Base-by-base conservation (phyloP, 495 filamentous ascomycete genomes). In the Astrothelium subdiscretum region DNA sequence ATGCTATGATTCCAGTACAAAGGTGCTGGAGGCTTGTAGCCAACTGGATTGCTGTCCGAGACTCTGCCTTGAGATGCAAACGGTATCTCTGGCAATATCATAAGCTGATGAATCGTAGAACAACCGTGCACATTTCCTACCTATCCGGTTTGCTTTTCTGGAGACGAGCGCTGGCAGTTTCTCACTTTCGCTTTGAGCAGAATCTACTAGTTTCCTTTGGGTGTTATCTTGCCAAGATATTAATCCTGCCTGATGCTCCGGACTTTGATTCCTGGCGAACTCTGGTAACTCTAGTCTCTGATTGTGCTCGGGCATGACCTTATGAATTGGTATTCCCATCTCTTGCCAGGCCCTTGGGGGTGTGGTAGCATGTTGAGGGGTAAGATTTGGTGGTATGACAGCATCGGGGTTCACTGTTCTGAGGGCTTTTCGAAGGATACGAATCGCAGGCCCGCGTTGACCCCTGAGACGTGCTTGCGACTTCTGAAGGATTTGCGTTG, bases 381-480 rank as follows among this genome's bases (percentile, higher is more conserved):
- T 29, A 15, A 54, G 10, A 29, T 54, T 54, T 26, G 48, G 48
- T 20, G 48, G 48, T 26, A 54, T 29, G 20, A 54, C 24, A 29
- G 48, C 48, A 6, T 54, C 48, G 22, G 48, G 48, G 29, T 54
- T 54, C 5, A 54, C 24, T 3, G 48, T 29, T 24, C 48, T 54
- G 6, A 54, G 2, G 48, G 48, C 48, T 54, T 54, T 54, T 29
- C 48, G 48, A 26, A 54, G 22, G 6, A 54, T 54, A 26, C 48
- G 48, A 29, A 54, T 54, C 48, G 48, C 48, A 54, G 48, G 48
- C 24, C 48, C 48, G 15, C 48, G 48, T 54, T 54, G 48, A 54
- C 48, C 48, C 4, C 48, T n/a, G 10, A 54, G 22, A 54, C 48
- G 48, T n/a, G 48, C 48, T 24, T 54, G 48, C 48, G 48, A 54